Base-by-base conservation (phyloP, 805 yeast species). In the Maudiozyma barnettii region DNA sequence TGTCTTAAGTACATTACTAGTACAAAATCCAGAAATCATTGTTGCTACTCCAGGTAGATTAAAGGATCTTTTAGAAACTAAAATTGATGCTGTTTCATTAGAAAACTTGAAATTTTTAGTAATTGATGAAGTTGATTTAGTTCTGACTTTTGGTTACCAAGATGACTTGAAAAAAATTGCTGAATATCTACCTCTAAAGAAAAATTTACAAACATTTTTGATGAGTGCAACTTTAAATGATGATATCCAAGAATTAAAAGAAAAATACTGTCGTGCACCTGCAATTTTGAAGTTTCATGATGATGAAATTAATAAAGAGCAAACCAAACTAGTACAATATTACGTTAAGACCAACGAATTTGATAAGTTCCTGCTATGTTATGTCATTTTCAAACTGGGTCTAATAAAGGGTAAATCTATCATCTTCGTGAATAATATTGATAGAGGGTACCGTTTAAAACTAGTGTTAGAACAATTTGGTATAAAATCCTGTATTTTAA, bases 221-320 rank as follows among this genome's bases (percentile, higher is more conserved):
- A 93, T 93, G 98, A 85, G 95, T 66, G 99, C 99, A 2, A 93
- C 99, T 3, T 70, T 93, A 49, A 85, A 81, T 60, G 95, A 87
- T 40, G 97, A 91, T 52, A 78, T 91, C 52, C 79, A 85, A 50
- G 78, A 76, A 41, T 68, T 93, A 56, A 91, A 91, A 65, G 65
- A 70, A 44, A 77, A 77, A 58, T 90, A 84, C 65, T 91, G 97
- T 66, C 79, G 87, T 48, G 65, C 72, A 36, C 95, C 96, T 1
- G 96, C 95, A 1, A 76, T 86, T 21, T 70, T 93, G 53, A 84
- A 82, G 58, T 73, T 91, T 36, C 82, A 84, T 55, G 93, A 86
- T 56, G 88, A 82, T 42, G 77, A 76, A 45, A 71, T 76, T 19
- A 68, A 66, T 12, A 69, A 69, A 45, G 74, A 70, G 40, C 74